A percentile compares a stretch with the other conserved stretches of the same genome.
These are phyloP conservation scores for Houttuynia cordata DNA, from an alignment of 164 flowering plant genomes.

Conservation along the genomic window DNA sequence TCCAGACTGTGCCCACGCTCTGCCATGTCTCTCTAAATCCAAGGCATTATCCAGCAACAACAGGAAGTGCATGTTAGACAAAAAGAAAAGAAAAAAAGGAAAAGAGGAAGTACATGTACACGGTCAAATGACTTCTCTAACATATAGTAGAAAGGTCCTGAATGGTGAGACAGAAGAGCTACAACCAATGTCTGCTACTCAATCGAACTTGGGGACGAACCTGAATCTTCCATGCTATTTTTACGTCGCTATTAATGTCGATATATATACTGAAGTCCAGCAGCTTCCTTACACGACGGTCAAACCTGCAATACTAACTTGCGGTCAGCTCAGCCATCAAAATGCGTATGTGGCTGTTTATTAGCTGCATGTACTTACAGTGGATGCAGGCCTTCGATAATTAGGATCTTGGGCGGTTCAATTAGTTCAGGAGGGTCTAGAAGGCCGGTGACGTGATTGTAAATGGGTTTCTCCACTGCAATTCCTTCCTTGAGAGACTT, in stretches of 20 bases:
- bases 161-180: not conserved
- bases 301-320: constrained; percentile 37
- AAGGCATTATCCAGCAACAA: not conserved
- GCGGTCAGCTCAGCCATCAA: not conserved
- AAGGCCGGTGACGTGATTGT: constrained; percentile 69
- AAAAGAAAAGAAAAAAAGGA: not conserved
- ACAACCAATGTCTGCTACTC: no score
- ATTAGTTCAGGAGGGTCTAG: constrained; percentile 70
- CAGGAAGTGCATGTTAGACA: not conserved
- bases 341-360: not conserved
- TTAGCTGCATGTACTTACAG: constrained; percentile 32
- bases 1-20: constrained; percentile 98
- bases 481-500: constrained; percentile 55
- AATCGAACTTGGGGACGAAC: constrained; percentile 11
- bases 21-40: constrained; percentile 84
- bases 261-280: constrained; percentile 95
- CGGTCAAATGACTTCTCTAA: no score
- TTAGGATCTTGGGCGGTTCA: constrained; percentile 71
- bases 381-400: constrained; percentile 84
- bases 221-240: constrained; percentile 98
- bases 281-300: constrained; percentile 68
- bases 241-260: constrained; percentile 93
- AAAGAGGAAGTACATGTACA: no score
- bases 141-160: no score
- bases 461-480: constrained; percentile 67